Evolutionary conservation across 306 rosid species (phyloP), one percentile per base, ranked within the genome.

Genomic region (Abrus pulchellus): DNA sequence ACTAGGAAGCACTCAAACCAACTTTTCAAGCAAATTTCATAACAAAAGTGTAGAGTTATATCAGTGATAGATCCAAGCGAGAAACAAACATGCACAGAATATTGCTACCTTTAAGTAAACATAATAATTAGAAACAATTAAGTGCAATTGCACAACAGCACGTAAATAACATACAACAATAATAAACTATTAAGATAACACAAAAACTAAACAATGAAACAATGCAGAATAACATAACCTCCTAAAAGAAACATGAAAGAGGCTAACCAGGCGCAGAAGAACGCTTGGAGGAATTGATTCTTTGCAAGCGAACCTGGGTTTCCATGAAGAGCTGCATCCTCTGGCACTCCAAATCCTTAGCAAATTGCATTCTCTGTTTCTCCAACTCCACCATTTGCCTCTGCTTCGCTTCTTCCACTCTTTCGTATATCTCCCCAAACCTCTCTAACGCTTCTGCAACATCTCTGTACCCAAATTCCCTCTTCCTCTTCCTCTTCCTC

Each of bases 321-420:
- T 92, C 97, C 91, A 88, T 80, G 73, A 85, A 83, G 32, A 90
- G 86, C 52, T 88, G 81, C 91, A 92, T 86, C 55, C 92, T 79
- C 43, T 89, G 94, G 28, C 7, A 86, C 76, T 92, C 95, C 88
- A 89, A 87, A 82, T 92, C 97, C 85, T 87, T 90, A 9, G 87
- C 68, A 73, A 90, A 90, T 45, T 90, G 92, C 97, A 89, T 88
- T 72, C 90, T 87, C 73, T 86, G 92, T 72, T 83, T 89, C 88
- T 93, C 97, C 88, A 88, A 80, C 86, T 91, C 94, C 7, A 88
- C 64, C 85, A 89, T 86, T 72, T 90, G 91, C 83, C 80, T 85
- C 81, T 85, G 92, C 77, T 89, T 90, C 32, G 79, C 65, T 7
- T 40, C 65, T 66, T 92, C 93, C 14, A 90, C 97, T 83, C 90